Evolutionary conservation across 768 basidiomycete genomes (phyloP).

Genomic region (Lepiota venenata): DNA sequence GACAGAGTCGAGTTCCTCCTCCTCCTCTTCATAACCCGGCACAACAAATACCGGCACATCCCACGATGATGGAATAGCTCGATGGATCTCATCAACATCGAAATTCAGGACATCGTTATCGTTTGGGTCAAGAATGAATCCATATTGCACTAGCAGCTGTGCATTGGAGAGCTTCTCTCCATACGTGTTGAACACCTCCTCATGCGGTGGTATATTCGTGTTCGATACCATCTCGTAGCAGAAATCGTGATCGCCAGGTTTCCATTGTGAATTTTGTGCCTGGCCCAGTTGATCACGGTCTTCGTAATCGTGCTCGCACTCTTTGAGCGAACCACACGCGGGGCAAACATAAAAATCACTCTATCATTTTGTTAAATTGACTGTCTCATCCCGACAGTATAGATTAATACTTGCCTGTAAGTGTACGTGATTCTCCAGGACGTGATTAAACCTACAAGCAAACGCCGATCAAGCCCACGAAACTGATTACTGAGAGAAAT

Average conservation of each 20-base stretch:
- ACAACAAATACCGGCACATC: background rate
- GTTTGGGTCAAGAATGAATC: slow-evolving; percentile 72
- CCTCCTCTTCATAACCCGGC: background rate
- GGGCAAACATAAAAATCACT: slow-evolving; percentile 73
- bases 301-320: slow-evolving; percentile 64
- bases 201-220: slow-evolving; percentile 39
- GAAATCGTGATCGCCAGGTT: slow-evolving; percentile 25
- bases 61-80: slow-evolving; percentile 8
- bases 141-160: slow-evolving; percentile 64
- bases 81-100: slow-evolving; percentile 29
- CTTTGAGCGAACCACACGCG: slow-evolving; percentile 62
- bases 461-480: slow-evolving; percentile 10
- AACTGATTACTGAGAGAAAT: background rate
- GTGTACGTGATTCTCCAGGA: slow-evolving; percentile 65
- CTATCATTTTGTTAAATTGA: slow-evolving; percentile 33
- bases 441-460: slow-evolving; percentile 67
- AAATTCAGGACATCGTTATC: slow-evolving; percentile 58
- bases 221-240: slow-evolving; percentile 71
- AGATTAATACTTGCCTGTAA: slow-evolving; percentile 51
- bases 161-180: slow-evolving; percentile 65
- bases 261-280: background rate
- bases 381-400: background rate
- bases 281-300: slow-evolving; percentile 7
- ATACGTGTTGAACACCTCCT: slow-evolving; percentile 78
- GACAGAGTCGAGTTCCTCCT: background rate